Evolutionary conservation across 1,284 basidiomycete genomes (phyloP).

Genomic region (Caloboletus firmus): DNA sequence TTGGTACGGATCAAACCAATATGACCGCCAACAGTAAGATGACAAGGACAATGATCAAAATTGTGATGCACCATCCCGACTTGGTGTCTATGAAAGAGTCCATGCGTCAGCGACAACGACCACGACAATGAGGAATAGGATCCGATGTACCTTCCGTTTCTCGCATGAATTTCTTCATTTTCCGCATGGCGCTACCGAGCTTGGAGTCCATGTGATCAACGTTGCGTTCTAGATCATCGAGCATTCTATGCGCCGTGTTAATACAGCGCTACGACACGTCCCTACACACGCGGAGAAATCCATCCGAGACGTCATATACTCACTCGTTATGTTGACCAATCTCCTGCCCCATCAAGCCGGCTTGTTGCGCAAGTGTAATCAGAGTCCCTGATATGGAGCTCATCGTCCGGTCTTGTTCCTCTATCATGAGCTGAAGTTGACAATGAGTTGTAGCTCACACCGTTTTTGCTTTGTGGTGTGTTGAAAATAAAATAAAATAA

Average conservation of each 20-base stretch:
- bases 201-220: constrained; percentile 77
- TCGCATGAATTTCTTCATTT: constrained; percentile 78
- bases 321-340: constrained; percentile 87
- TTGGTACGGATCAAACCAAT: constrained; percentile 45
- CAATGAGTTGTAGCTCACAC: not conserved
- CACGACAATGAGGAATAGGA: not conserved
- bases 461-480: no score
- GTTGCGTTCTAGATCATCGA: constrained; percentile 75
- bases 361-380: constrained; percentile 79
- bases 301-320: constrained; percentile 25
- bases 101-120: not conserved
- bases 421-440: constrained; percentile 68
- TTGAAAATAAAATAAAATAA: not conserved
- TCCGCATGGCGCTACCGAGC: constrained; percentile 66
- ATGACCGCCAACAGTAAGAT: constrained; percentile 52
- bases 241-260: constrained; percentile 57
- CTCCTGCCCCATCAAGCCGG: constrained; percentile 87
- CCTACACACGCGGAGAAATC: not conserved
- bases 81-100: constrained; percentile 52
- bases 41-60: constrained; percentile 51
- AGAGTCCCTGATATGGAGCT: constrained; percentile 84
- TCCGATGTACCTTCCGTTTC: constrained; percentile 70
- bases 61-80: constrained; percentile 67
- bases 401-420: constrained; percentile 83
- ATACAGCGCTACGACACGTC: not conserved